Evolutionary conservation across 192 early-diverging fungal species (phyloP), one percentile per base, ranked within the genome.

Genomic region (Umbelopsis sp.): DNA sequence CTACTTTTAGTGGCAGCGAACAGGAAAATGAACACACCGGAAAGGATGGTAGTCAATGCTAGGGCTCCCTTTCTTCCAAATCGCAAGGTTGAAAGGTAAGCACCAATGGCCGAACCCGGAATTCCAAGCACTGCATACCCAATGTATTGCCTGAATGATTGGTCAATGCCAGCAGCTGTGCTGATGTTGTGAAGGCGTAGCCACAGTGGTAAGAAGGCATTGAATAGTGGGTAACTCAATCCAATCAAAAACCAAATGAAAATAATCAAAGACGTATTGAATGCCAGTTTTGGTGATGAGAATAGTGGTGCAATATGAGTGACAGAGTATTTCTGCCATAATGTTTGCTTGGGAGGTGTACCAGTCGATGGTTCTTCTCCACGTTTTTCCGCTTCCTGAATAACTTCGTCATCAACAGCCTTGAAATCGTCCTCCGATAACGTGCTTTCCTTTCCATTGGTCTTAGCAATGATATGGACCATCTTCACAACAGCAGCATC

Each of bases 401-500:
- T 30, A 61, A 61, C 18, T 35, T 61, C 55, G n/a, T 30, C 33
- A 25, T 61, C 55, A 35, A 61, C 33, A 0, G 55, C 55, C 30
- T n/a, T 61, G 16, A 61, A 61, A 61, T 61, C 55, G 16, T 61
- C 55, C 18, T 61, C 55, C 16, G 55, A 25, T n/a, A 61, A 33
- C 33, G 15, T 61, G 27, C 25, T n/a, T n/a, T 37, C 22, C 18
- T 77, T 80, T 49, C 89, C 88, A 71, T 93, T 93, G 50, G 85
- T 89, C 10, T 77, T 74, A 2, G 81, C 89, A 55, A 93, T 88
- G 47, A 89, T 84, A 50, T 85, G 82, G 4, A 93, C 74, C 8
- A 93, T 90, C 33, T 89, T 69, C 15, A 91, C 82, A 1, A 89
- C 91, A 20, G 90, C 91, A 21, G 85, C 78, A 35, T 82, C 81